Conservation (phyloP, 352 stramenopile genomes). For the Halophytophthora polymorphica region DNA sequence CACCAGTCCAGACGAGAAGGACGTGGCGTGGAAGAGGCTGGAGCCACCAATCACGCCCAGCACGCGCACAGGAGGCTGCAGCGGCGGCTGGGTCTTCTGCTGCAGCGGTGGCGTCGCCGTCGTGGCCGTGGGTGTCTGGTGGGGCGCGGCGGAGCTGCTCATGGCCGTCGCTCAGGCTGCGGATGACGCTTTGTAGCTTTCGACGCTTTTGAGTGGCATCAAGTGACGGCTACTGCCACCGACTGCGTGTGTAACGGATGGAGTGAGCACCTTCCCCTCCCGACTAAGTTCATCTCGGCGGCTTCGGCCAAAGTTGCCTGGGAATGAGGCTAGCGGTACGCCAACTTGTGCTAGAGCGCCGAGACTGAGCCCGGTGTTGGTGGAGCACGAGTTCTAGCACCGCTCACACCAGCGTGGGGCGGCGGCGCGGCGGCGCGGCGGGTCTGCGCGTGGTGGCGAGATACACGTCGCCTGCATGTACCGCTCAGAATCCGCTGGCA, state of each 20-base stretch:
- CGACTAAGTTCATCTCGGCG: not conserved
- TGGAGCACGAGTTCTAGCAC: too few species aligned
- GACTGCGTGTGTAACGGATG: too few species aligned
- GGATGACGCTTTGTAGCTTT: conserved; percentile 2
- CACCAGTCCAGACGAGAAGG: conserved; percentile 48
- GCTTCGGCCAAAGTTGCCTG: too few species aligned
- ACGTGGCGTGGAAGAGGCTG: conserved; percentile 80
- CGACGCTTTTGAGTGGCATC: conserved; percentile 1
- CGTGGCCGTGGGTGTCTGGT: not conserved
- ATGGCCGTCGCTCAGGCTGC: not conserved
- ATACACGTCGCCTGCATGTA: too few species aligned
- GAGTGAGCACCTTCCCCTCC: not conserved
- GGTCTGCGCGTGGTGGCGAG: too few species aligned
- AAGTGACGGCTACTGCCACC: conserved; percentile 1
- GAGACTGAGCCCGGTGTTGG: too few species aligned
- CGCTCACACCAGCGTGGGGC: too few species aligned
- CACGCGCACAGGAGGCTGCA: conserved; percentile 37
- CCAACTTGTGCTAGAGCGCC: too few species aligned
- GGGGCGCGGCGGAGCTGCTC: not conserved
- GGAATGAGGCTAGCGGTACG: too few species aligned
- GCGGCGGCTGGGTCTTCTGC: not conserved
- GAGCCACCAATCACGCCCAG: conserved; percentile 84
- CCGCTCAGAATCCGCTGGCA: too few species aligned
- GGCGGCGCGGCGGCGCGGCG: too few species aligned
- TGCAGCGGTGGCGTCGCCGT: not conserved